Evolutionary conservation across 345 rosid species (phyloP).

Genomic region (Lumnitzera littorea): DNA sequence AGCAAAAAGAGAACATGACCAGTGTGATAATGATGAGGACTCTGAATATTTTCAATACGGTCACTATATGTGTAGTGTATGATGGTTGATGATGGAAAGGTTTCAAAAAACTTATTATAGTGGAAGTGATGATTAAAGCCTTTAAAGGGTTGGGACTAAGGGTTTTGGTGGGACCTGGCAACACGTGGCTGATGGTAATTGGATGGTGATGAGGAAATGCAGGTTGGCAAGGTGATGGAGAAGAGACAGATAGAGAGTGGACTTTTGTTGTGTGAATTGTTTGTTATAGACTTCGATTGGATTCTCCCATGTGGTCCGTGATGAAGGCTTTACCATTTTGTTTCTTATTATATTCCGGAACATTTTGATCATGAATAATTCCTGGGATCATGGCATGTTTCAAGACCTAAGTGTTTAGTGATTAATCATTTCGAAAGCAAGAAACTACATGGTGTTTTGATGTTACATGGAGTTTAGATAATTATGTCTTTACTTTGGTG

Average conservation of each 20-base stretch:
- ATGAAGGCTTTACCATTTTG: too few species aligned
- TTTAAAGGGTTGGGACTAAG: constrained; percentile 2
- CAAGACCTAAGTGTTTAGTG: too few species aligned
- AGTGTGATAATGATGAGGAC: constrained; percentile 40
- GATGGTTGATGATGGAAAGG: constrained; percentile 19
- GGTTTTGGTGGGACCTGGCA: constrained; percentile 14
- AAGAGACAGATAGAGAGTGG: constrained; percentile 24
- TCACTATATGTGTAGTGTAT: constrained; percentile 5
- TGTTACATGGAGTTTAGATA: too few species aligned
- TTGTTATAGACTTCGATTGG: not conserved
- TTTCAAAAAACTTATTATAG: constrained; percentile 13
- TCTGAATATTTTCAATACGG: constrained; percentile 18
- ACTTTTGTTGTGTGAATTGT: constrained; percentile 15
- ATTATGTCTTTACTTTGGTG: too few species aligned
- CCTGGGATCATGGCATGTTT: too few species aligned
- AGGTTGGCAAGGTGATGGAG: constrained; percentile 26
- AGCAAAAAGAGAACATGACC: constrained; percentile 43
- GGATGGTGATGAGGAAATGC: constrained; percentile 19
- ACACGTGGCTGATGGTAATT: constrained; percentile 19
- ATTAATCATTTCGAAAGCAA: too few species aligned
- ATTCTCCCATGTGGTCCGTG: not conserved
- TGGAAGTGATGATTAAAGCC: constrained; percentile 17
- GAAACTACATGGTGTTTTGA: too few species aligned
- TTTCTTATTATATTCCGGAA: too few species aligned
- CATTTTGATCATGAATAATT: too few species aligned